Evolutionary conservation across 495 filamentous ascomycete species (phyloP), one percentile per base, ranked within the genome.

Genomic region (Lepidopterella palustris): DNA sequence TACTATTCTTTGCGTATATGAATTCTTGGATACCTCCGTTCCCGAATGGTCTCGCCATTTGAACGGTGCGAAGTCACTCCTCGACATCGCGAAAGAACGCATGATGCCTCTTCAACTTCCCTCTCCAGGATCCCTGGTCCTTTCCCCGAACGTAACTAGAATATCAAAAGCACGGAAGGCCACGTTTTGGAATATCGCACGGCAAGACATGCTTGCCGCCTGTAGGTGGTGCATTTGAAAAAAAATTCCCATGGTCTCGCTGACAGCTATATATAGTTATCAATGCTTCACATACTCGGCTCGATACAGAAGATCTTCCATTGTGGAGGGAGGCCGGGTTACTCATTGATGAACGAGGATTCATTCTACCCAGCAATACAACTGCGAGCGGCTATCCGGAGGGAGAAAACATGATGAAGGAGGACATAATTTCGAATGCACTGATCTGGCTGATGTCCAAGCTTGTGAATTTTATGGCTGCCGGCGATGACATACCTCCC

Each of bases 151-250:
- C 18, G 53, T 64, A 9, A 68, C 70, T 4, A 70, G 74, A 18
- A 73, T 80, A 0, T 82, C 79, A 1, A 80, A 79, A 65, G 81
- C 81, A 4, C 74, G 82, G 3, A 77, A 69, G 64, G 83, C 82
- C 5, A 82, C 79, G 0, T 85, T 85, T 65, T 85, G 83, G 83
- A 84, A 84, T 61, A 83, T 84, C 67, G 84, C 82, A 20, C 73
- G 82, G 35, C 83, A 85, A 65, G 83, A 85, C 64, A 82, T 84
- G 70, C 72, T 87, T 8, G 78, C 81, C 66, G 82, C 82, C 28
- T 84, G 80, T 83, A 73, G 77, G 80, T 77, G 24, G 1, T 24
- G 4, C 47, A 11, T 23, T 18, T 23, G 29, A 39, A 8, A 20
- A 25, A 26, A 11, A 10, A 27, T 47, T 35, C 9, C 18, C 20